Evolutionary conservation across 192 early-diverging fungal species (phyloP).

Genomic region (Podila epicladia): DNA sequence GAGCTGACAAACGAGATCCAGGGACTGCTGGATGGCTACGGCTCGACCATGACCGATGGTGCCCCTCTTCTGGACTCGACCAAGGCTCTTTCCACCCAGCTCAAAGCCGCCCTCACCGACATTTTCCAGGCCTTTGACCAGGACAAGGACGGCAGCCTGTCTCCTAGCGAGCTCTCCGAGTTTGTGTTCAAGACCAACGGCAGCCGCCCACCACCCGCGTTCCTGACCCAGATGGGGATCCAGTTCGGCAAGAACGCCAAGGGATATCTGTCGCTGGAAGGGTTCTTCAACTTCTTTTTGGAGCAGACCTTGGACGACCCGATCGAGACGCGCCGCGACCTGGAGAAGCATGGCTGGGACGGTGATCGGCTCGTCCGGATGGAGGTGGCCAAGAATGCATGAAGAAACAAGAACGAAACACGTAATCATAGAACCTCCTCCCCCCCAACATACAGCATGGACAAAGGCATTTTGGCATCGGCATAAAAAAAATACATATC

Average conservation of each 20-base stretch:
- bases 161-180: slow-evolving; percentile 51
- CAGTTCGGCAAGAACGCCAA: slow-evolving; percentile 56
- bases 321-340: slow-evolving; percentile 62
- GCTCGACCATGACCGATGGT: slow-evolving; percentile 41
- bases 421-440: background rate
- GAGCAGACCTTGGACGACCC: slow-evolving; percentile 67
- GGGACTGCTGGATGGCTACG: slow-evolving; percentile 57
- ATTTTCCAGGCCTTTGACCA: slow-evolving; percentile 61
- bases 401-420: background rate
- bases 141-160: slow-evolving; percentile 57
- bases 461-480: background rate
- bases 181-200: slow-evolving; percentile 64
- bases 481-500: too few relatives aligned
- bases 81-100: slow-evolving; percentile 43
- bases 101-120: slow-evolving; percentile 49
- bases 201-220: slow-evolving; percentile 57
- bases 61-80: slow-evolving; percentile 45
- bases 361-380: slow-evolving; percentile 42
- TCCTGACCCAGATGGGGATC: slow-evolving; percentile 64
- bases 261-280: slow-evolving; percentile 59
- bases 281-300: slow-evolving; percentile 64
- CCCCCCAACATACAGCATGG: background rate
- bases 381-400: slow-evolving; percentile 46
- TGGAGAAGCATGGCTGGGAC: slow-evolving; percentile 64
- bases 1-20: slow-evolving; percentile 60